These are phyloP conservation scores for Radiomyces spectabilis DNA, from an alignment of 192 early-diverging fungal genomes.

Conservation along the genomic window DNA sequence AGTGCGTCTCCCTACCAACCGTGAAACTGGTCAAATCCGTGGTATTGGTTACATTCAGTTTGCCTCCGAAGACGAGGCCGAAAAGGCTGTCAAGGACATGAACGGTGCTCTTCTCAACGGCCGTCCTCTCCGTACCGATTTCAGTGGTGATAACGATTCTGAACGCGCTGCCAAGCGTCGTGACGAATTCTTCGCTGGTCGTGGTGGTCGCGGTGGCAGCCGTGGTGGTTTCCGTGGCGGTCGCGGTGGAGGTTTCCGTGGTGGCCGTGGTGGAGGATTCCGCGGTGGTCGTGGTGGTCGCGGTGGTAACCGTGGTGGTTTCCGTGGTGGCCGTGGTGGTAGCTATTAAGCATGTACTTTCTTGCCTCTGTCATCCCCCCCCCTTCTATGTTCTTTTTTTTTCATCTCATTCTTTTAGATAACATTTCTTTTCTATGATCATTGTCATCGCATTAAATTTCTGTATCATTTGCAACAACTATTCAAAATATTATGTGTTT, in stretches of 20 bases:
- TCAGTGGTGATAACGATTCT: constrained; percentile 41
- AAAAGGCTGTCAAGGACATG: constrained; percentile 68
- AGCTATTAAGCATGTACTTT: constrained; percentile 6
- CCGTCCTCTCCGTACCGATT: constrained; percentile 84
- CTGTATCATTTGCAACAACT: no score
- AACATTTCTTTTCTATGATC: no score
- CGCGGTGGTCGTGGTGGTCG: constrained; percentile 29
- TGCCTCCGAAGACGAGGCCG: constrained; percentile 51
- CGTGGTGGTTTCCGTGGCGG: constrained; percentile 42
- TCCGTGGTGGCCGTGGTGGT: constrained; percentile 40
- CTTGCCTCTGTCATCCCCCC: neutral
- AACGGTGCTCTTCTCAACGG: constrained; percentile 74
- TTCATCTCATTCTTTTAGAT: no score
- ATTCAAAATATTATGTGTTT: no score
- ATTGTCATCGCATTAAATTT: no score
- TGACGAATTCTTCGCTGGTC: constrained; percentile 16
- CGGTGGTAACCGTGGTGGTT: constrained; percentile 40
- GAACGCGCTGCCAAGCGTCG: constrained; percentile 29
- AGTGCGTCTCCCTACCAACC: constrained; percentile 68
- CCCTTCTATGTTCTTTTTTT: neutral
- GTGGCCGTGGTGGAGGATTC: constrained; percentile 16
- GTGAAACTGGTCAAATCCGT: constrained; percentile 65
- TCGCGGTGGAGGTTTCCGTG: constrained; percentile 24
- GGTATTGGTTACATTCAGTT: constrained; percentile 94
- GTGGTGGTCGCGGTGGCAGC: constrained; percentile 47